Conservation (phyloP, 2,329 filamentous ascomycete genomes). For the Sarocladium kiliense region DNA sequence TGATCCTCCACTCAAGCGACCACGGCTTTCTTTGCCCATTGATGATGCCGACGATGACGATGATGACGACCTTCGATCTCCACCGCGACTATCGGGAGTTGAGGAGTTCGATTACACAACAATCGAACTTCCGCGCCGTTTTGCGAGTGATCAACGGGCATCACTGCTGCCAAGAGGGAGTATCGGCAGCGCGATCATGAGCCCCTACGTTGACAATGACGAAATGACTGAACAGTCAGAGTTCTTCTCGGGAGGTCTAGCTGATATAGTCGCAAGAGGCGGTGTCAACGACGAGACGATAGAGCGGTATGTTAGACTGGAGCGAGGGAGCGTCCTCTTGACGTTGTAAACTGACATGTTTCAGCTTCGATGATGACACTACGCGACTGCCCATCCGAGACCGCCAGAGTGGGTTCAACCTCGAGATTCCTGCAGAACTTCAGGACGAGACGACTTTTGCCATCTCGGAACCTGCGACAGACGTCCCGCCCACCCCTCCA, state of each 20-base stretch:
- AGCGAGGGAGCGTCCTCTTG: not conserved
- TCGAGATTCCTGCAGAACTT: slow-evolving; percentile 42
- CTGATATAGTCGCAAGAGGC: slow-evolving; percentile 33
- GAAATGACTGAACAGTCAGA: slow-evolving; percentile 39
- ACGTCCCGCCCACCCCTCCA: slow-evolving; percentile 22
- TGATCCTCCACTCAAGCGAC: slow-evolving; percentile 36
- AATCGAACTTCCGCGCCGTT: slow-evolving; percentile 54
- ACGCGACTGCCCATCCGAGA: slow-evolving; percentile 33
- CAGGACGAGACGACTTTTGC: slow-evolving; percentile 48
- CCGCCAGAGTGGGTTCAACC: slow-evolving; percentile 45
- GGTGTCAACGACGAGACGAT: slow-evolving; percentile 35
- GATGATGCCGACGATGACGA: slow-evolving; percentile 46
- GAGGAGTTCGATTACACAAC: slow-evolving; percentile 56
- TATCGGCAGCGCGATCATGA: slow-evolving; percentile 47
- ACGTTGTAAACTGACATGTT: slow-evolving; percentile 1
- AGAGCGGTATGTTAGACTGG: slow-evolving; percentile 31
- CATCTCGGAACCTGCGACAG: slow-evolving; percentile 31
- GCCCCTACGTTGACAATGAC: slow-evolving; percentile 39
- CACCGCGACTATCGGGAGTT: slow-evolving; percentile 48
- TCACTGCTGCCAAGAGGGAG: slow-evolving; percentile 46
- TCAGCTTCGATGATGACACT: slow-evolving; percentile 35
- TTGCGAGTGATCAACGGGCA: slow-evolving; percentile 37
- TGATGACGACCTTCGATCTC: slow-evolving; percentile 43
- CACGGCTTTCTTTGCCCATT: slow-evolving; percentile 51
- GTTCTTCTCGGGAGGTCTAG: slow-evolving; percentile 45